Conservation (phyloP, 176 grass and related monocot genomes). For the Oropetium thomaeum region DNA sequence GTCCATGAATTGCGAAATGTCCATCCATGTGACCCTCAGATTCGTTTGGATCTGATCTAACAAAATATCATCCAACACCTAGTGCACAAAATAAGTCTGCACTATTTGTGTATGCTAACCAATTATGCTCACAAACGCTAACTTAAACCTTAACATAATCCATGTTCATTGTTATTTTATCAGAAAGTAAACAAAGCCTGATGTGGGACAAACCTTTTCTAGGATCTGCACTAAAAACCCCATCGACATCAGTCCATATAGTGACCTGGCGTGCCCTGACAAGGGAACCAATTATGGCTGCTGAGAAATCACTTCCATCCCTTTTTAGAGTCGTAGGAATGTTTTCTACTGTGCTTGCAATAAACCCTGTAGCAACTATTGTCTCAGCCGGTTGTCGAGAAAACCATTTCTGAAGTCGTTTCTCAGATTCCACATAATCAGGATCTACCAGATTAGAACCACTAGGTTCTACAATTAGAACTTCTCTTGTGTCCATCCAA, state of each 20-base stretch:
- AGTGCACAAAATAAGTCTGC: background rate
- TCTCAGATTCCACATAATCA: constrained; percentile 81
- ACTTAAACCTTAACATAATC: background rate
- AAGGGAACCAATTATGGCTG: constrained; percentile 87
- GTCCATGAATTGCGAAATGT: background rate
- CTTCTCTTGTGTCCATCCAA: constrained; percentile 99
- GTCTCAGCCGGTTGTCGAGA: constrained; percentile 51
- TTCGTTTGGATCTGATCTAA: constrained; percentile 7
- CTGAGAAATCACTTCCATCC: constrained; percentile 98
- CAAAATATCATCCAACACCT: background rate
- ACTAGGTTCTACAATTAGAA: constrained; percentile 82
- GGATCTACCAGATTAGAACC: constrained; percentile 86
- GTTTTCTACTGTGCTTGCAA: constrained; percentile 73
- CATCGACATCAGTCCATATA: constrained; percentile 99
- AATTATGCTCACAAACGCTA: background rate
- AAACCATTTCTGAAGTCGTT: constrained; percentile 86
- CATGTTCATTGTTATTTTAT: background rate
- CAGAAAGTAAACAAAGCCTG: constrained; percentile 3
- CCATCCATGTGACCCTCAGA: background rate
- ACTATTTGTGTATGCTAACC: background rate
- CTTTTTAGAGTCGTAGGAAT: constrained; percentile 92
- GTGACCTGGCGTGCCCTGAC: constrained; percentile 76
- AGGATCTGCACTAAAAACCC: constrained; percentile 96
- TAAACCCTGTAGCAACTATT: constrained; percentile 96
- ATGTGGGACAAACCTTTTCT: constrained; percentile 81